Evolutionary conservation across 2,329 filamentous ascomycete genomes (phyloP).

Genomic region (Zasmidium angulare): DNA sequence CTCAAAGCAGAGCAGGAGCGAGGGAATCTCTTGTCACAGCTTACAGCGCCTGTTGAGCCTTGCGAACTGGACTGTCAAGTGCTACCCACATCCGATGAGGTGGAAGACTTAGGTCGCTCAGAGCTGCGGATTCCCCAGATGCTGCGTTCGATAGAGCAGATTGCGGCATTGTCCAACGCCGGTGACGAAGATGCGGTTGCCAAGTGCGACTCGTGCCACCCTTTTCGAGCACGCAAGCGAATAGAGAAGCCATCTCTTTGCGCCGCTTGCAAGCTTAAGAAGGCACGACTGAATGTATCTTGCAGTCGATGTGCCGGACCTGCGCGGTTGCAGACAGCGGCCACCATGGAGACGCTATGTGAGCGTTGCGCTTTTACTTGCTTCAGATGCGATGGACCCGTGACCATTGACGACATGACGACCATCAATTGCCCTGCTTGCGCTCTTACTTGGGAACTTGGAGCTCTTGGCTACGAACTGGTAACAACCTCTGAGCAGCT

Average conservation of each 20-base stretch:
- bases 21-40: conserved; percentile 15
- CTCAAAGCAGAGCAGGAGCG: conserved; percentile 25
- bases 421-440: conserved; percentile 36
- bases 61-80: conserved; percentile 34
- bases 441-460: conserved; percentile 38
- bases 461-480: conserved; percentile 42
- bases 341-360: conserved; percentile 30
- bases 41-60: conserved; percentile 8
- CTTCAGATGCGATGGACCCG: conserved; percentile 39
- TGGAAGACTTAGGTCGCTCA: conserved; percentile 41
- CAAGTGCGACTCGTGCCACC: conserved; percentile 7
- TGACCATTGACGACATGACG: conserved; percentile 19
- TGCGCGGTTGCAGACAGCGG: conserved; percentile 13
- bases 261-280: conserved; percentile 13
- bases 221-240: background rate
- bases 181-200: conserved; percentile 5
- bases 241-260: conserved; percentile 8
- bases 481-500: background rate
- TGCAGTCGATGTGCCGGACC: conserved; percentile 17
- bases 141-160: conserved; percentile 22
- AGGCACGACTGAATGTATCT: conserved; percentile 12
- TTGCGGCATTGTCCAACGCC: background rate
- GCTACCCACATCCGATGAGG: conserved; percentile 33
- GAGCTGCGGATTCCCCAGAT: conserved; percentile 43
- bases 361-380: conserved; percentile 46